Base-by-base conservation (phyloP, 306 rosid species). In the Sindora glabra region DNA sequence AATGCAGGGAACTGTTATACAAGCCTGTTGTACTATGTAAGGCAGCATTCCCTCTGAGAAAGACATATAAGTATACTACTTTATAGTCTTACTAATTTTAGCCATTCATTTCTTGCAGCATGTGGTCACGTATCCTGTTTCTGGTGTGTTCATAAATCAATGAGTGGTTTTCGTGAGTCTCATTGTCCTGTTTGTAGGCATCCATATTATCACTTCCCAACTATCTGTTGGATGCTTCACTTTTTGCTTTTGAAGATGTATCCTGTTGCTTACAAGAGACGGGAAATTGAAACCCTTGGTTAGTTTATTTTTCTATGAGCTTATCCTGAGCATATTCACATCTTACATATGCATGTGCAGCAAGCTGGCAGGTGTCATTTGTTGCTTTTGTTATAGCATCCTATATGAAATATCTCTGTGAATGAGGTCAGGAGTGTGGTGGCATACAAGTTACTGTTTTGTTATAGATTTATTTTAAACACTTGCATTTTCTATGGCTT, bases 11-110 rank as follows among this genome's bases (percentile, higher is more conserved):
- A 75, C 78, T 90, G 50, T 65, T 90, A 14, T 64, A 77, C 86
- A 90, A 90, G 83, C 97, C 97, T 23, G 69, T 87, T 47, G 97
- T 90, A 48, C 87, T 90, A 40, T 55, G 97, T 90, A 83, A 85
- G 90, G 45, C 19, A 59, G 11, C 64, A 52, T 46, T 44, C 37
- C 27, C 25, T 72, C 63, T 55, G 19, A 10, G 30, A 46, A 41
- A 63, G 57, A 27, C 5, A 19, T 36, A 40, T 52, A n/a, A 57
- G 32, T 33, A 15, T 48, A n/a, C n/a, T n/a, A n/a, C n/a, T 48
- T 11, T 48, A 24, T 56, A 18, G 12, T 30, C 40, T 45, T 51
- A 45, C 25, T 67, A 12, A 37, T 36, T 25, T 59, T 25, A 46
- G 8, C 48, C 37, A 10, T 33, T 65, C 39, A 5, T 65, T 48